phyloP scores from a whole-genome alignment of 495 filamentous ascomycete genomes.

The Penicillium waksmanii region DNA sequence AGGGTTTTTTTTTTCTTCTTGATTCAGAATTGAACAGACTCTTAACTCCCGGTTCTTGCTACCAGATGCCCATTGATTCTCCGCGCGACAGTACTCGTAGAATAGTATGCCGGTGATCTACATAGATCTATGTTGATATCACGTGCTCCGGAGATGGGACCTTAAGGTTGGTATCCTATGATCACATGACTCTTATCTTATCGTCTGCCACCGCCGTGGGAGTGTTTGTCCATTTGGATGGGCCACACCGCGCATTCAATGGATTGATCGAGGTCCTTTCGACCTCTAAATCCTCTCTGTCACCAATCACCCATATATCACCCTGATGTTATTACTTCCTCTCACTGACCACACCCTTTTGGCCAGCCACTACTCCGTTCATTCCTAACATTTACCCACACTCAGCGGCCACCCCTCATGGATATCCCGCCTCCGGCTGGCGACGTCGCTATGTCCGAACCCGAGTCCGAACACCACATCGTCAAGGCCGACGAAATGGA shows the following conservation, averaged over 20 bases:
- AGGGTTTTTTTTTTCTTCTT: no score
- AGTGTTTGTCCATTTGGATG: neutral
- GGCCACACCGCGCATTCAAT: neutral
- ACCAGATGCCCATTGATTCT: no score
- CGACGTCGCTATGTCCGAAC: constrained; percentile 27
- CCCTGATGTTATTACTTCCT: constrained; percentile 14
- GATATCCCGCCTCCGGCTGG: constrained; percentile 29
- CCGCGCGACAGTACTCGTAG: no score
- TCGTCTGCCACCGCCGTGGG: neutral
- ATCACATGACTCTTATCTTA: neutral
- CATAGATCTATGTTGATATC: no score
- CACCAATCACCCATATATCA: constrained; percentile 4
- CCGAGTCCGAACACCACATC: constrained; percentile 41
- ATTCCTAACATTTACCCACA: constrained; percentile 10
- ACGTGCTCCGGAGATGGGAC: no score
- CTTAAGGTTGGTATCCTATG: no score
- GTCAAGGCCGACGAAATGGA: constrained; percentile 61
- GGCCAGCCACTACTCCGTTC: constrained; percentile 13
- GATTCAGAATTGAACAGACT: no score
- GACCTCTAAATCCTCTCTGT: neutral
- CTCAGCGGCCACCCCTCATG: constrained; percentile 28
- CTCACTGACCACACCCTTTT: neutral
- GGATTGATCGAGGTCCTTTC: neutral
- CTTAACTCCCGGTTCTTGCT: no score
- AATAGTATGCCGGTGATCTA: no score